Conservation (phyloP, 179 eudicot genomes). For the Actinidia polygama region DNA sequence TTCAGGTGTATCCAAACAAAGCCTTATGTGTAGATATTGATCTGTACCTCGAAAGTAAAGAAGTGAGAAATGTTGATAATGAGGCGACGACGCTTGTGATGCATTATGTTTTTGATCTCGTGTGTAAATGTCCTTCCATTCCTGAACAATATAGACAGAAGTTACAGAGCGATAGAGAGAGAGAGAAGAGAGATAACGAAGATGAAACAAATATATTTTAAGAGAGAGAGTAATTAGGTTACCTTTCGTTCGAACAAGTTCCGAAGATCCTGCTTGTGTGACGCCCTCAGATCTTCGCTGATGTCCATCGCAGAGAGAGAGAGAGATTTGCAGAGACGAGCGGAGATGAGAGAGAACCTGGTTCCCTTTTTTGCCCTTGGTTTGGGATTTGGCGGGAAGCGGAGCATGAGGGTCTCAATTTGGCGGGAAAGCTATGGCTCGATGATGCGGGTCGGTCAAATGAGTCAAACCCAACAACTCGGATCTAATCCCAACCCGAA, state of each 20-base stretch:
- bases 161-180: background rate
- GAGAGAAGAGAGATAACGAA: background rate
- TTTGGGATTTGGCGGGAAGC: conserved; percentile 17
- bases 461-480: background rate
- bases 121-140: conserved; percentile 61
- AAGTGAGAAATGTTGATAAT: conserved; percentile 76
- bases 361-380: background rate
- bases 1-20: background rate
- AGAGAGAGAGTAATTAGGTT: conserved; percentile 3
- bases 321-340: background rate
- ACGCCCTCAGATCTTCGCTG: conserved; percentile 78
- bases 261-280: conserved; percentile 84
- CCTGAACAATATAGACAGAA: conserved; percentile 29
- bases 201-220: background rate
- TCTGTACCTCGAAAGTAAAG: conserved; percentile 64
- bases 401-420: background rate
- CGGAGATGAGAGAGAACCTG: background rate
- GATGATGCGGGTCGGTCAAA: background rate
- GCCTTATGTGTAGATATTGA: conserved; percentile 2
- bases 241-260: conserved; percentile 87
- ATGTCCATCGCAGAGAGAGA: conserved; percentile 60
- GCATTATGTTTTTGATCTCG: conserved; percentile 64
- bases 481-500: background rate
- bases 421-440: background rate
- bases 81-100: conserved; percentile 71